Evolutionary conservation across 306 rosid genomes (phyloP).

Genomic region (Ceratonia siliqua): DNA sequence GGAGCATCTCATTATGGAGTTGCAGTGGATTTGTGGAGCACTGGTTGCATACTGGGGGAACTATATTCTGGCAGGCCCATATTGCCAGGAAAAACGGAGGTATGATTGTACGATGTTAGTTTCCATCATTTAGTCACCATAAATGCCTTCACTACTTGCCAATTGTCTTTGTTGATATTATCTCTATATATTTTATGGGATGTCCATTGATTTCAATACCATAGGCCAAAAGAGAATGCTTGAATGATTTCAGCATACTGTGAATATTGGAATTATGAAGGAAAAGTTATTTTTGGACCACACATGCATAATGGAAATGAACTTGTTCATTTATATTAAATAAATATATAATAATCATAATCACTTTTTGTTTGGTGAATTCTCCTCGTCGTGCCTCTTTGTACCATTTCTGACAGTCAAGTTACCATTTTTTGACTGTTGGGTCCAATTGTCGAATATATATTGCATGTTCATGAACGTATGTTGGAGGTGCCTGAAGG

Average conservation of each 20-base stretch:
- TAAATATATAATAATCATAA: neutral
- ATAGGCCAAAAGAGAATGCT: neutral
- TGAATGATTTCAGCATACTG: neutral
- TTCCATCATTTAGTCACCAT: neutral
- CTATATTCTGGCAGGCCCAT: slow-evolving; percentile 83
- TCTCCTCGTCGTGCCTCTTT: neutral
- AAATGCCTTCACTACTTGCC: slow-evolving; percentile 14
- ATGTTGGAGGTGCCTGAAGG: slow-evolving; percentile 21
- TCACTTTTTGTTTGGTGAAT: too few species aligned
- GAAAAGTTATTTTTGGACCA: neutral
- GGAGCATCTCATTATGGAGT: slow-evolving; percentile 91
- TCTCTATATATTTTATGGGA: neutral
- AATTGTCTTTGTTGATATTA: neutral
- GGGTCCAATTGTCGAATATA: neutral
- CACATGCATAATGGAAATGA: neutral
- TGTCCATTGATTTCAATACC: neutral
- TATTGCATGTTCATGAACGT: neutral
- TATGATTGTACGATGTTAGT: slow-evolving; percentile 30
- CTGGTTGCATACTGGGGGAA: slow-evolving; percentile 96
- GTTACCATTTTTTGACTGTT: slow-evolving; percentile 4
- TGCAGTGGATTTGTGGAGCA: slow-evolving; percentile 93
- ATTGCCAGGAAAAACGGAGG: slow-evolving; percentile 98
- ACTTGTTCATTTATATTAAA: neutral
- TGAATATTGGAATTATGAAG: neutral
- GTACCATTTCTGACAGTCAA: neutral